Conservation (phyloP, 805 yeast species). For the Groenewaldozyma salmanticensis region DNA sequence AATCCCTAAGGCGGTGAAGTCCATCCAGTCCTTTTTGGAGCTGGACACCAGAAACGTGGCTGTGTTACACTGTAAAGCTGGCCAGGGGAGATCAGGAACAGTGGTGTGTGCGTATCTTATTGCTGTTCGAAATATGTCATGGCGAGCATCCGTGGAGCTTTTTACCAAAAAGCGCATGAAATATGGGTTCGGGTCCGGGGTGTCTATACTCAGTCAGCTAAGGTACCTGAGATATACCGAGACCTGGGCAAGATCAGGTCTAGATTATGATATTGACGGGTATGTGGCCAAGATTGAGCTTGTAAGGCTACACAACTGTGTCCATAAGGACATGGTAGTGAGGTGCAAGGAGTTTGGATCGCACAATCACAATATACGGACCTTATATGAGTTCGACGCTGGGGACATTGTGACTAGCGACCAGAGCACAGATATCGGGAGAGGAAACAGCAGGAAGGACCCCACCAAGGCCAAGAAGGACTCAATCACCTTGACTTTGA, state of each 20-base stretch:
- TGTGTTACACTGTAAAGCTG: conserved; percentile 78
- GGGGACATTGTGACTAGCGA: conserved; percentile 12
- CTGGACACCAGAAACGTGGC: conserved; percentile 39
- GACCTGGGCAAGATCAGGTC: conserved; percentile 15
- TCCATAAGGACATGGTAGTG: conserved; percentile 17
- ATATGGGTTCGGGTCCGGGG: conserved; percentile 48
- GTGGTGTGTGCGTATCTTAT: conserved; percentile 63
- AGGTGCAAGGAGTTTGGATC: conserved; percentile 11
- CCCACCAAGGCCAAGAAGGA: background rate
- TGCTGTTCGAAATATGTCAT: conserved; percentile 31
- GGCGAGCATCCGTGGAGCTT: conserved; percentile 38
- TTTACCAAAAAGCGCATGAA: conserved; percentile 55
- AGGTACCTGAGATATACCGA: conserved; percentile 56
- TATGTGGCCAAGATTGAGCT: conserved; percentile 14
- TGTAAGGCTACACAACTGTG: conserved; percentile 11
- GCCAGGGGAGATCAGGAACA: conserved; percentile 87
- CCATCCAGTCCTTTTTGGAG: conserved; percentile 36
- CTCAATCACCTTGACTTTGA: background rate
- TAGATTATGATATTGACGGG: background rate
- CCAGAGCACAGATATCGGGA: conserved; percentile 3
- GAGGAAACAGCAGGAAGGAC: background rate
- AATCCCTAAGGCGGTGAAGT: conserved; percentile 36
- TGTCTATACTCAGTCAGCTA: conserved; percentile 60
- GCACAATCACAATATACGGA: background rate
- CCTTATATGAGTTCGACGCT: conserved; percentile 2